Conservation (phyloP, 768 basidiomycete genomes). For the Psilocybe cyanescens region DNA sequence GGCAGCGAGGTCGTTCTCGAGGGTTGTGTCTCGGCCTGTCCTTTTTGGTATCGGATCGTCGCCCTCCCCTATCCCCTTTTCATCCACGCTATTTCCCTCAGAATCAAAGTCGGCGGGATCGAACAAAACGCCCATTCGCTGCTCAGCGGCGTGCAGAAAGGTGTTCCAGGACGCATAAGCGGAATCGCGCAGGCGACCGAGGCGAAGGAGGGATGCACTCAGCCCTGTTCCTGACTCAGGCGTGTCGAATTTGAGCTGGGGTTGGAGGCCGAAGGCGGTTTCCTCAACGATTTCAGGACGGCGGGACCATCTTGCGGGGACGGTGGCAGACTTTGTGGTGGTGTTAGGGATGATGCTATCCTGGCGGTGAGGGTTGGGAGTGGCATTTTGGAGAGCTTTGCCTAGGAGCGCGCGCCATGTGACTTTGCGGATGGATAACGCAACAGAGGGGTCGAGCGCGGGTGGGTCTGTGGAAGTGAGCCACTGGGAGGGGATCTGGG, state of each 20-base stretch:
- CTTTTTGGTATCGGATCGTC: not conserved
- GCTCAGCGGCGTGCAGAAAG: conserved; percentile 39
- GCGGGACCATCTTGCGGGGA: conserved; percentile 27
- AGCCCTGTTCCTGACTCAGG: conserved; percentile 35
- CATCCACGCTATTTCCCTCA: not conserved
- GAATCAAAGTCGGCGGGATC: not conserved
- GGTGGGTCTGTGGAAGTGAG: conserved; percentile 30
- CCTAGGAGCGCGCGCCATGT: conserved; percentile 69
- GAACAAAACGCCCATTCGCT: conserved; percentile 29
- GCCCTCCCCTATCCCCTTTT: not conserved
- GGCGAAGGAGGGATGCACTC: conserved; percentile 43
- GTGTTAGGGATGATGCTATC: not conserved
- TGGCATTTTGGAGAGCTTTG: conserved; percentile 16
- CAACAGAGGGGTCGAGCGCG: conserved; percentile 32
- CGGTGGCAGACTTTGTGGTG: conserved; percentile 19
- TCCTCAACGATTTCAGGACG: conserved; percentile 5
- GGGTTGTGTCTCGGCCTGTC: conserved; percentile 1
- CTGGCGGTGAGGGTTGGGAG: not conserved
- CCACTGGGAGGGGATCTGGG: conserved; percentile 74
- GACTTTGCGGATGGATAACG: conserved; percentile 67
- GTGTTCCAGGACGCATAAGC: conserved; percentile 54
- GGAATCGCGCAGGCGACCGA: conserved; percentile 55
- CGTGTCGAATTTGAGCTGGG: not conserved
- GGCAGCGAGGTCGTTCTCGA: conserved; percentile 44
- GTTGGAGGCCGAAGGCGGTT: not conserved